These are phyloP conservation scores for Blastocystis sp. DNA, from an alignment of 352 stramenopile genomes.

Conservation along the genomic window DNA sequence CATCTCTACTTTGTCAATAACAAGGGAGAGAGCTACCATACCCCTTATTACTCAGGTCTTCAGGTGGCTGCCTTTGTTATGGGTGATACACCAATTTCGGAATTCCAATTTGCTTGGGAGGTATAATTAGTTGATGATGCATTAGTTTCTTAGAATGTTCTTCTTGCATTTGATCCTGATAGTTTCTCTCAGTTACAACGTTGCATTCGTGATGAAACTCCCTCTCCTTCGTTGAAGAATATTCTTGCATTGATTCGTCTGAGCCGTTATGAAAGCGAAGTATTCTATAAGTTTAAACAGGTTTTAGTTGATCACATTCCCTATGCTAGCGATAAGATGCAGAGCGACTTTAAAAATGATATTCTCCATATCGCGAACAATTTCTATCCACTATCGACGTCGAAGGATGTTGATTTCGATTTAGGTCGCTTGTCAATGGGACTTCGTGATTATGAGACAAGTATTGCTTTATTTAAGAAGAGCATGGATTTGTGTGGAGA, in stretches of 20 bases:
- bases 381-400: conserved; percentile 81
- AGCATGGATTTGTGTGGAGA: conserved; percentile 64
- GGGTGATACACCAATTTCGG: not conserved
- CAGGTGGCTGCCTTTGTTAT: conserved; percentile 44
- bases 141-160: conserved; percentile 26
- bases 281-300: conserved; percentile 69
- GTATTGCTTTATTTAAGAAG: conserved; percentile 61
- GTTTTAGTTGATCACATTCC: conserved; percentile 65
- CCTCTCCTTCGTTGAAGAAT: conserved; percentile 64
- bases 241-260: conserved; percentile 64
- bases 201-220: conserved; percentile 64
- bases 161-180: conserved; percentile 65
- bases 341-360: conserved; percentile 75
- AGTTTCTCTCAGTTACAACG: conserved; percentile 65
- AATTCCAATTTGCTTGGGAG: conserved; percentile 61
- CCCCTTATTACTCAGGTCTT: conserved; percentile 68
- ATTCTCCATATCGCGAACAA: conserved; percentile 80
- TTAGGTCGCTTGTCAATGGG: conserved; percentile 63
- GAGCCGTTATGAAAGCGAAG: conserved; percentile 64
- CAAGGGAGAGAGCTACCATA: conserved; percentile 45
- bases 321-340: conserved; percentile 50
- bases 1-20: conserved; percentile 2
- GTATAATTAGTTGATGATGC: not conserved
- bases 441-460: conserved; percentile 45
- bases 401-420: conserved; percentile 73